phyloP scores from a whole-genome alignment of 768 basidiomycete genomes.

The Leucosporidium creatinivorum region DNA sequence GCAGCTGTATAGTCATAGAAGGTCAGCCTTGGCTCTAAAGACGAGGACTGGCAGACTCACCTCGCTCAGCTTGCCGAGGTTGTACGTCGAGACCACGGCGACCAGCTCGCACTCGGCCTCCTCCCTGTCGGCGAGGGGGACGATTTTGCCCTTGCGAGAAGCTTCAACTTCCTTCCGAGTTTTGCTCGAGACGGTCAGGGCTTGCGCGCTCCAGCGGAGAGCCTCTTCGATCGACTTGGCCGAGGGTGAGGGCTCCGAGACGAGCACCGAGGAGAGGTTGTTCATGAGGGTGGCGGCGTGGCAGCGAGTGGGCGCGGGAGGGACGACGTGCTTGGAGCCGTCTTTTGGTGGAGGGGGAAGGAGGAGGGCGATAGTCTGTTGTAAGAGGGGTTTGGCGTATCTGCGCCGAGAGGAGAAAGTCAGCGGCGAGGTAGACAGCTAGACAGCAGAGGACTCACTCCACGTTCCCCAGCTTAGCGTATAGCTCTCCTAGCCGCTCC shows the following conservation, averaged over 20 bases:
- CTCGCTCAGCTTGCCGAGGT: conserved; percentile 31
- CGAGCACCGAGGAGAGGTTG: conserved; percentile 31
- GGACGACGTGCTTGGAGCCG: neutral
- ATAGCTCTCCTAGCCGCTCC: conserved; percentile 30
- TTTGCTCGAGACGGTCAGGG: conserved; percentile 14
- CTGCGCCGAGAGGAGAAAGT: neutral
- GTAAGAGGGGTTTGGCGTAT: conserved; percentile 25
- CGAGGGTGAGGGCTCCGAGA: conserved; percentile 17
- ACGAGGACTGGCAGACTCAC: no score
- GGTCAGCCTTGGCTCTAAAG: no score
- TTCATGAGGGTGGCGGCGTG: conserved; percentile 35
- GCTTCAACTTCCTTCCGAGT: conserved; percentile 18
- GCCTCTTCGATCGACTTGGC: conserved; percentile 10
- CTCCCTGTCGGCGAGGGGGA: conserved; percentile 23
- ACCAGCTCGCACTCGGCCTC: conserved; percentile 31
- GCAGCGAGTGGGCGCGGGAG: conserved; percentile 22
- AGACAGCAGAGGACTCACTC: conserved; percentile 10
- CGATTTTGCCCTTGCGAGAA: neutral
- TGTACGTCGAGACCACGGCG: conserved; percentile 25
- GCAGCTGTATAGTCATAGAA: no score
- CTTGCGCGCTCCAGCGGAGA: conserved; percentile 23
- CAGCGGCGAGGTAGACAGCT: neutral
- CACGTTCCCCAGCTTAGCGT: conserved; percentile 20
- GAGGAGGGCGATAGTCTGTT: conserved; percentile 28
- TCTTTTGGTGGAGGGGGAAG: conserved; percentile 25